phyloP scores from a whole-genome alignment of 148 eudicot genomes.

The Oxyria digyna region DNA sequence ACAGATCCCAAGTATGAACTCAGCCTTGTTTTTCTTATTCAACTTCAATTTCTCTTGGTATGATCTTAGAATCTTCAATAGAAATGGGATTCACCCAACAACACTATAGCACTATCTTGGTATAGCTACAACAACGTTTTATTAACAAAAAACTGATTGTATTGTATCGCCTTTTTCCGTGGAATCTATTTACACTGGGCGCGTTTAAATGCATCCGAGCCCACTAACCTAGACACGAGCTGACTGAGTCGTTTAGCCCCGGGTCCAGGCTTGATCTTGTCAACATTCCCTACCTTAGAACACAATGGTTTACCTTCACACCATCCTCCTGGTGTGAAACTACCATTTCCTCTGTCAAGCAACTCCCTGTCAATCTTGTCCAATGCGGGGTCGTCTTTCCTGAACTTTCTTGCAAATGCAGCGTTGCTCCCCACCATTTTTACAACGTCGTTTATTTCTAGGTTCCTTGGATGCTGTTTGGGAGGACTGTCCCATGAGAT shows the following conservation, averaged over 20 bases:
- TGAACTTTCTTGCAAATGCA: constrained; percentile 82
- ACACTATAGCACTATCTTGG: neutral
- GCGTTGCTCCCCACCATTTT: constrained; percentile 60
- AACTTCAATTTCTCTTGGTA: too few relatives aligned
- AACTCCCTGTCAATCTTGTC: constrained; percentile 62
- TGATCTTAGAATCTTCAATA: too few relatives aligned
- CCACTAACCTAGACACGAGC: constrained; percentile 36
- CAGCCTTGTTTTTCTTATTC: neutral
- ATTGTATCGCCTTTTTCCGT: neutral
- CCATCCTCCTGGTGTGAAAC: constrained; percentile 86
- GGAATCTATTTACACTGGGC: constrained; percentile 55
- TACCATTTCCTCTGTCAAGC: constrained; percentile 48
- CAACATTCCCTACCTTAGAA: constrained; percentile 45
- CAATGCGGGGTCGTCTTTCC: constrained; percentile 37
- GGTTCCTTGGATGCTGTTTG: constrained; percentile 68
- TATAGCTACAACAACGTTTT: neutral
- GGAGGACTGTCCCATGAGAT: constrained; percentile 97
- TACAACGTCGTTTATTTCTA: constrained; percentile 34
- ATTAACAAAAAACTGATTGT: neutral
- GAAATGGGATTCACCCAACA: neutral
- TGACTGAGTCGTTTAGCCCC: constrained; percentile 58
- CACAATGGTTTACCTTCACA: constrained; percentile 63
- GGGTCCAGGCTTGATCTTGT: constrained; percentile 53
- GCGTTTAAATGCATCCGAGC: constrained; percentile 21
- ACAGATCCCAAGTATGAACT: neutral